A percentile compares a stretch with the other conserved stretches of the same genome.
Conservation (phyloP, 2,329 filamentous ascomycete genomes). For the Curvularia eragrostidis region DNA sequence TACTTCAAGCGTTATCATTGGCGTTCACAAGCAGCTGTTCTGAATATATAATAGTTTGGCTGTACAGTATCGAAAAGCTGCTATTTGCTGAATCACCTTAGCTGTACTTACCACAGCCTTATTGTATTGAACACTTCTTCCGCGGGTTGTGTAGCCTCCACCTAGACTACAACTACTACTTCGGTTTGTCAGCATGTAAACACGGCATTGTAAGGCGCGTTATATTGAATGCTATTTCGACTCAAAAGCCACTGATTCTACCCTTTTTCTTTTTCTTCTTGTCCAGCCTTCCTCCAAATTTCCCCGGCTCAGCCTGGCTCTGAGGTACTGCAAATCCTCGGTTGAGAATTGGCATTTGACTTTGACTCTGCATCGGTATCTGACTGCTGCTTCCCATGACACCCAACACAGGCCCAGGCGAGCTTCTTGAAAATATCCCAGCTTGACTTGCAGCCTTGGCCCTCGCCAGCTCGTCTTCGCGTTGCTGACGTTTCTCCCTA, state of each 20-base stretch:
- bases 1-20: background rate
- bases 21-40: background rate
- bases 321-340: slow-evolving; percentile 18
- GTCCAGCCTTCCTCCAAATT: slow-evolving; percentile 43
- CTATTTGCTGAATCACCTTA: too few relatives aligned
- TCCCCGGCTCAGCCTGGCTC: slow-evolving; percentile 47
- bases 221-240: too few relatives aligned
- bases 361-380: slow-evolving; percentile 19
- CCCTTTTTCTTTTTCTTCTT: slow-evolving; percentile 48
- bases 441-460: slow-evolving; percentile 32
- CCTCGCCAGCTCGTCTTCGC: slow-evolving; percentile 45
- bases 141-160: too few relatives aligned
- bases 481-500: slow-evolving; percentile 50
- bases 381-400: slow-evolving; percentile 38
- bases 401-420: slow-evolving; percentile 34
- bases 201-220: background rate
- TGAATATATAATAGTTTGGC: background rate
- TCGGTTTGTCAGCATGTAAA: too few relatives aligned
- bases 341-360: slow-evolving; percentile 5
- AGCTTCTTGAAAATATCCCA: slow-evolving; percentile 29
- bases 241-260: slow-evolving; percentile 44
- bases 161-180: too few relatives aligned
- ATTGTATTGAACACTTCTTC: too few relatives aligned
- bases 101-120: too few relatives aligned
- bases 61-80: too few relatives aligned